Evolutionary conservation across 2,329 filamentous ascomycete species (phyloP), one percentile per base, ranked within the genome.

Genomic region (Colletotrichum trifolii): DNA sequence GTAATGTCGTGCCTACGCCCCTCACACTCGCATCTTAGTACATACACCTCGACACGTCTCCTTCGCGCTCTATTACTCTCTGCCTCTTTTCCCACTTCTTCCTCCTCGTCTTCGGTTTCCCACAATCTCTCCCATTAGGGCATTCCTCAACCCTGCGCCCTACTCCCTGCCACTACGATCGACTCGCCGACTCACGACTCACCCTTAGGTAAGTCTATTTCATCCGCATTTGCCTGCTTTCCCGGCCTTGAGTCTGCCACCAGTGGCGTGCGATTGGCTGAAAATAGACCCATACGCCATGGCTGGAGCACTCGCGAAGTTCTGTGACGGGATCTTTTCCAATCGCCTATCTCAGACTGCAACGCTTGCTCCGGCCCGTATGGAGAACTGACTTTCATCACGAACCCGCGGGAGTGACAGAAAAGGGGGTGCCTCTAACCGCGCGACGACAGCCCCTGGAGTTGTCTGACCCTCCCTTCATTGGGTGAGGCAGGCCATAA

Each of bases 241-340:
- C 50, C 42, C 42, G 50, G 50, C 36, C 42, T 53, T 15, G 38
- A 53, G 50, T 15, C 38, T 15, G 50, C 38, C 50, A 33, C 25
- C 25, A 25, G 25, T 25, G 25, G 25, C 25, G 25, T 4, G 25
- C 25, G 25, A 25, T 25, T 25, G 25, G 25, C 25, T 25, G 25
- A 25, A 25, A 25, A 25, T 25, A 25, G 25, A 25, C 4, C 25
- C 25, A 4, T 25, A 25, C 25, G 25, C 25, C 25, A 25, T 25
- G 25, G 25, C 25, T 25, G 4, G 25, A 25, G 25, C 25, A 25
- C 25, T 25, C 25, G 17, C 49, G 49, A 33, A 34, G 8, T 11
- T 39, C 50, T n/a, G 50, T 7, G 36, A 11, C 12, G 36, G 4
- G 36, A 53, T 53, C 50, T 53, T 42, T 17, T 53, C 35, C 25